phyloP scores from a whole-genome alignment of 148 eudicot species.

The Limonium bicolor region DNA sequence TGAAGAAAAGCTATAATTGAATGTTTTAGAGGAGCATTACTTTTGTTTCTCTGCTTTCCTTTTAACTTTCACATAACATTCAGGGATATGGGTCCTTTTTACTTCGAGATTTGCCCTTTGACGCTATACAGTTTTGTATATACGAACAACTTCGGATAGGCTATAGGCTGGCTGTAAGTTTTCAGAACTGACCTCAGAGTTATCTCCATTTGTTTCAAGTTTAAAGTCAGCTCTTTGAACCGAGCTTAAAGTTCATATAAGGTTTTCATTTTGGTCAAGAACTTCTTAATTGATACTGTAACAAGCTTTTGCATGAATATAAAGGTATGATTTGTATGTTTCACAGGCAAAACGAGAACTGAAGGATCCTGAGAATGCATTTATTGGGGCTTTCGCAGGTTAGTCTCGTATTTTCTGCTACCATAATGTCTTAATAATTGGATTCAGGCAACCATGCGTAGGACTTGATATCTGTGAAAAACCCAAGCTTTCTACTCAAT shows the following conservation, averaged over 20 bases:
- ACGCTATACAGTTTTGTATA: conserved; percentile 91
- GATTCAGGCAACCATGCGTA: too few species aligned
- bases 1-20: not conserved
- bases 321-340: not conserved
- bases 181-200: not conserved
- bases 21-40: not conserved
- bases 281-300: not conserved
- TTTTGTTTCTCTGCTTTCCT: not conserved
- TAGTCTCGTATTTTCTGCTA: too few species aligned
- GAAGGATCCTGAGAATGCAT: conserved; percentile 86
- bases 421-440: too few species aligned
- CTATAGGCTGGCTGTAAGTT: conserved; percentile 70
- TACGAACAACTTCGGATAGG: conserved; percentile 91
- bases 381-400: conserved; percentile 94
- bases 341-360: conserved; percentile 78
- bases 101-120: conserved; percentile 90
- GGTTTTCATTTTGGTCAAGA: not conserved
- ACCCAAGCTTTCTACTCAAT: too few species aligned
- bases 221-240: not conserved
- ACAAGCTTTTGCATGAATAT: not conserved
- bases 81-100: conserved; percentile 91
- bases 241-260: not conserved
- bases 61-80: conserved; percentile 4
- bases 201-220: not conserved
- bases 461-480: too few species aligned